Base-by-base conservation (phyloP, 805 yeast genomes). In the Komagataella mondaviorum region DNA sequence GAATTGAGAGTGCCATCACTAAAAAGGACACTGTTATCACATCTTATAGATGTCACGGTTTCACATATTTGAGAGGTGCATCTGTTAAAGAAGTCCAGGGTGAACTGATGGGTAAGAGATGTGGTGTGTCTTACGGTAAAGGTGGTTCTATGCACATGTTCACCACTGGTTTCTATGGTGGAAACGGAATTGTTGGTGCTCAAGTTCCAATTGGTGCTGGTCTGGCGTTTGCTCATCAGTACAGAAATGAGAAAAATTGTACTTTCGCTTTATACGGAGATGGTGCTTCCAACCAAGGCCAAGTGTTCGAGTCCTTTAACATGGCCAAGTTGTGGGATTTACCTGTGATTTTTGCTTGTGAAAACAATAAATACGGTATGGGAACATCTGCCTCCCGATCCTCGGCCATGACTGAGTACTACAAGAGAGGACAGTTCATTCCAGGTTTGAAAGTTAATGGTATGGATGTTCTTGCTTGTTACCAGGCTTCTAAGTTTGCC, bases 71-170 rank as follows among this genome's bases (percentile, higher is more conserved):
- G 86, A 83, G 99, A 71, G 99, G 99, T 58, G 87, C 95, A 20
- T 74, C 96, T 17, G 96, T 90, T 59, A 81, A 86, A 71, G 83
- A 77, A 54, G 95, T 93, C 52, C 73, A 93, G 59, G 98, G 96
- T 56, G 99, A 93, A 75, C 78, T 93, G 69, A 85, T 93, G 91
- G 99, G 99, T 63, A 85, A 85, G 75, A 83, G 96, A 75, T 73
- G 84, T 53, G 98, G 99, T 77, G 95, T 87, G 55, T 85, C 97
- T 46, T 83, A 74, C 72, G 99, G 99, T 75, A 93, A 93, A 73
- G 99, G 99, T 76, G 99, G 99, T 62, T 93, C 99, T 58, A 93
- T 93, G 99, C 99, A 93, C 76, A 87, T 93, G 90, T 93, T 83
- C 69, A 87, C 95, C 49, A 83, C 84, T 48, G 95, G 95, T 55